A percentile compares a stretch with the other conserved stretches of the same genome.
Evolutionary conservation across 2,329 filamentous ascomycete genomes (phyloP).

Genomic region (Colletotrichum somersetense): DNA sequence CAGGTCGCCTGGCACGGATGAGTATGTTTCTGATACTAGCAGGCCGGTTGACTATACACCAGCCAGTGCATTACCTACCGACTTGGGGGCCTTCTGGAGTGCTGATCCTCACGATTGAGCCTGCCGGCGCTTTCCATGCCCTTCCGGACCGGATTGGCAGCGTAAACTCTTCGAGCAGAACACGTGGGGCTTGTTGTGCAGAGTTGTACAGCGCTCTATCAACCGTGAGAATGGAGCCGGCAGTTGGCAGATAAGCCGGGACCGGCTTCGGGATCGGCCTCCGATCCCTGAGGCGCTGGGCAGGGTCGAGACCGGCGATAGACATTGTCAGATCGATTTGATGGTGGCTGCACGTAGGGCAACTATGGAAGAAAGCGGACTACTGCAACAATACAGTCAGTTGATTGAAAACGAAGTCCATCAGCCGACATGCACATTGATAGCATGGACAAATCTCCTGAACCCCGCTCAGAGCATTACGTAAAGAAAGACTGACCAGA

Average conservation of each 20-base stretch:
- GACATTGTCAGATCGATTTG: slow-evolving; percentile 26
- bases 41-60: background rate
- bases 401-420: slow-evolving; percentile 1
- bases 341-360: background rate
- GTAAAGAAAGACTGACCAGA: slow-evolving; percentile 6
- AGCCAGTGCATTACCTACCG: slow-evolving; percentile 51
- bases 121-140: slow-evolving; percentile 78
- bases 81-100: slow-evolving; percentile 85
- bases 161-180: slow-evolving; percentile 64
- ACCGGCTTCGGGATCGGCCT: slow-evolving; percentile 61
- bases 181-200: slow-evolving; percentile 64
- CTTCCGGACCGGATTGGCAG: slow-evolving; percentile 80
- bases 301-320: slow-evolving; percentile 21
- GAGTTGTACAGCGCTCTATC: slow-evolving; percentile 68
- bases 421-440: background rate
- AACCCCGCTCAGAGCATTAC: slow-evolving; percentile 37
- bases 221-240: slow-evolving; percentile 59
- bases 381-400: slow-evolving; percentile 16
- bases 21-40: background rate
- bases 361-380: slow-evolving; percentile 9
- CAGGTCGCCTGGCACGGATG: slow-evolving; percentile 69
- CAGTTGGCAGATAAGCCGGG: slow-evolving; percentile 61
- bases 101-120: slow-evolving; percentile 77
- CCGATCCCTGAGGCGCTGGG: slow-evolving; percentile 56
- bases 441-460: background rate